Conservation (phyloP, 805 yeast species). For the Brettanomyces bruxellensis region DNA sequence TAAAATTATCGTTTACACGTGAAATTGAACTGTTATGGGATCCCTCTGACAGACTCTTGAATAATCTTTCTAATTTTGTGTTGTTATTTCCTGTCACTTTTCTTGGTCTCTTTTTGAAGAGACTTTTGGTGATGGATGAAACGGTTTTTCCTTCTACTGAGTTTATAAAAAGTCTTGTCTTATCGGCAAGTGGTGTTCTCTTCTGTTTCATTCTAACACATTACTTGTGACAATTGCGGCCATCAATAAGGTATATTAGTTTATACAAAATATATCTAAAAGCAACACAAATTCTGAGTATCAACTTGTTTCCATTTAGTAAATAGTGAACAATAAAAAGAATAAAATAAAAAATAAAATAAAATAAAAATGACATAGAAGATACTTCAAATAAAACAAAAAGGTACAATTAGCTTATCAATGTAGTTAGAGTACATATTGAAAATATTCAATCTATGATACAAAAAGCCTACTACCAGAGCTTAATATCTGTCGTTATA, state of each 20-base stretch:
- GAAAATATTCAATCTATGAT: too few relatives aligned
- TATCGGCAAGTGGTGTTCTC: constrained; percentile 2
- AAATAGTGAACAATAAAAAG: not conserved
- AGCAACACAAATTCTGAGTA: not conserved
- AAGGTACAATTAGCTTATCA: too few relatives aligned
- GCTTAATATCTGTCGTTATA: not conserved
- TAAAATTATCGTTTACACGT: too few relatives aligned
- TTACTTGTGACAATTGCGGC: too few relatives aligned
- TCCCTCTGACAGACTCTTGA: too few relatives aligned
- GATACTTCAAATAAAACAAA: not conserved
- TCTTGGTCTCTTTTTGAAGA: not conserved
- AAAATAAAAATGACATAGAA: not conserved
- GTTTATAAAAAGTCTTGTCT: constrained; percentile 1
- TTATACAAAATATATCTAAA: too few relatives aligned
- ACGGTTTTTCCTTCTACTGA: not conserved
- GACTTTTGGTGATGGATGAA: not conserved
- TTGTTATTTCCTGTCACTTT: too few relatives aligned
- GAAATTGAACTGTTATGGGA: too few relatives aligned
- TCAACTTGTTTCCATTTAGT: not conserved
- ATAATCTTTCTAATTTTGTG: too few relatives aligned
- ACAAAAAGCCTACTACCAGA: too few relatives aligned
- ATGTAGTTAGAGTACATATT: too few relatives aligned
- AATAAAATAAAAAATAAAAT: not conserved
- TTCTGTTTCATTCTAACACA: not conserved
- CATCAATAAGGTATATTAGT: too few relatives aligned